Evolutionary conservation across 1,284 basidiomycete genomes (phyloP).

Genomic region (Ganoderma sinense): DNA sequence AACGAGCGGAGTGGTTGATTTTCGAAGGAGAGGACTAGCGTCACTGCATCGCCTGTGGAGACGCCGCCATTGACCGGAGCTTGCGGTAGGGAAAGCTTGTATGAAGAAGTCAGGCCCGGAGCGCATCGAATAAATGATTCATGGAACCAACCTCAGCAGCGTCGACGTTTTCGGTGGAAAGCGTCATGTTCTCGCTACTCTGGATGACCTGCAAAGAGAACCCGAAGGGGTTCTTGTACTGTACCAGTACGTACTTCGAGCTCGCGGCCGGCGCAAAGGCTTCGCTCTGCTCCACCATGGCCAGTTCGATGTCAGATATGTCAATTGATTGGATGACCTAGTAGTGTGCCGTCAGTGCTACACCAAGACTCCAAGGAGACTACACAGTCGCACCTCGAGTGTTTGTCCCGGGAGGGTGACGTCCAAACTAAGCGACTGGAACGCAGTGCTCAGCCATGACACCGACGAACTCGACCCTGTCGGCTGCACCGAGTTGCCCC

Average conservation of each 20-base stretch:
- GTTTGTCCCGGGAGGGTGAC: slow-evolving; percentile 74
- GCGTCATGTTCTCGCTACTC: slow-evolving; percentile 60
- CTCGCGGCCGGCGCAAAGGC: slow-evolving; percentile 64
- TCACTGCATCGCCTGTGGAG: slow-evolving; percentile 56
- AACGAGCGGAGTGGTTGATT: slow-evolving; percentile 64
- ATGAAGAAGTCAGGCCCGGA: slow-evolving; percentile 8
- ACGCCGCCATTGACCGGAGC: slow-evolving; percentile 63
- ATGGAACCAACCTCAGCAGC: slow-evolving; percentile 56
- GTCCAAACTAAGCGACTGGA: slow-evolving; percentile 69
- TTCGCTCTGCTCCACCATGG: slow-evolving; percentile 52
- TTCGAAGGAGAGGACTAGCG: slow-evolving; percentile 63
- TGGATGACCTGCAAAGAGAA: slow-evolving; percentile 75
- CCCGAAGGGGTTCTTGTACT: slow-evolving; percentile 81
- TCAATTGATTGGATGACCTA: slow-evolving; percentile 75
- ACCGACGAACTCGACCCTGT: slow-evolving; percentile 54
- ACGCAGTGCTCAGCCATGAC: slow-evolving; percentile 76
- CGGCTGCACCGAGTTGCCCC: slow-evolving; percentile 72
- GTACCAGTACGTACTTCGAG: slow-evolving; percentile 67
- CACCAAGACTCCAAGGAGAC: background rate
- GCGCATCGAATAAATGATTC: slow-evolving; percentile 11
- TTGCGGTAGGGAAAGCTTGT: slow-evolving; percentile 63
- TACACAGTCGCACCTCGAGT: slow-evolving; percentile 49
- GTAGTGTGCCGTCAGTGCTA: slow-evolving; percentile 31
- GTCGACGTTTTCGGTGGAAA: slow-evolving; percentile 57
- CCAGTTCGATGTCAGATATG: slow-evolving; percentile 65